Base-by-base conservation (phyloP, 768 basidiomycete genomes). In the Daedalea quercina region DNA sequence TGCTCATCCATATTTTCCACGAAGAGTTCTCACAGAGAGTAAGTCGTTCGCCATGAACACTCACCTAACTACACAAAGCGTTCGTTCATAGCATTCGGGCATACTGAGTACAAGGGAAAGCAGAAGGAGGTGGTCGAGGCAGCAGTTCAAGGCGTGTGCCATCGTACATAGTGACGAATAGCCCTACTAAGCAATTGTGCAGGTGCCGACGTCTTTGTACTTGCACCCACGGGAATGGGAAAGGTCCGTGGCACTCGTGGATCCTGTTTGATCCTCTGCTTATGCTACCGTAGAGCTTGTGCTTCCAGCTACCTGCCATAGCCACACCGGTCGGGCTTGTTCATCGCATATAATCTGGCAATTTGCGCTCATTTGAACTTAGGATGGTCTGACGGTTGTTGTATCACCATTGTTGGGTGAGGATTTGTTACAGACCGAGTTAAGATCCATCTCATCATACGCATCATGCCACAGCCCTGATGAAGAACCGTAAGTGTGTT, bases 161-260 rank as follows among this genome's bases (percentile, higher is more conserved):
- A 7, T 20, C 49, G 2, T 22, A 26, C n/a, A 12, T 22, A 20
- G 25, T 19, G 20, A 37, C 9, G 15, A 17, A 7, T 31, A n/a
- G 9, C 33, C 11, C 48, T 37, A 13, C 9, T 22, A 20, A n/a
- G 3, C 24, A n/a, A 49, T 15, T 3, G 9, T 34, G 4, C 52
- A 88, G 88, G 85, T 3, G 69, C 67, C 9, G 89, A 91, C 66
- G 81, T 91, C 13, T 76, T 91, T 46, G 87, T 90, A 9, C 75
- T 91, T 2, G 90, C 90, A 17, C 89, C 90, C 0, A 93, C 91
- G 9, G 89, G 90, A 3, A 89, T 92, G 86, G 91, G 90, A 31
- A 93, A 93, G 77, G 90, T 85, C 26, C 23, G 15, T 31, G 4
- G 13, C 12, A 33, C 2, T 4, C 23, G 20, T 3, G 2, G 12